These are phyloP conservation scores for Nitzschia sp. DNA, from an alignment of 108 stramenopile species.

Conservation along the genomic window DNA sequence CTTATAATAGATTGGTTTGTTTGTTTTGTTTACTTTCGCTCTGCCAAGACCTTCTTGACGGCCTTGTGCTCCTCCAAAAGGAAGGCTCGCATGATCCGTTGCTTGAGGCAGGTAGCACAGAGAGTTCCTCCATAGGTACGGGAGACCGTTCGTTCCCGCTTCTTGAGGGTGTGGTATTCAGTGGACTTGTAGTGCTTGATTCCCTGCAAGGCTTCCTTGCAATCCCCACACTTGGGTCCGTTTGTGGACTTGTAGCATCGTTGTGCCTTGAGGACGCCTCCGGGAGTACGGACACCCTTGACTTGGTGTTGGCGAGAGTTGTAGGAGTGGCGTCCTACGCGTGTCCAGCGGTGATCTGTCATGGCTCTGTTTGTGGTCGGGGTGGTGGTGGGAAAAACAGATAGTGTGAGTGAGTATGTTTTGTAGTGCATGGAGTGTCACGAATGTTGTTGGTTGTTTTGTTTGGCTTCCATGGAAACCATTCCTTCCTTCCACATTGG, in stretches of 20 bases:
- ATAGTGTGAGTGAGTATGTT: neutral
- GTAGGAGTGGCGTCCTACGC: conserved; percentile 94
- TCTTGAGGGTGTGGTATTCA: conserved; percentile 77
- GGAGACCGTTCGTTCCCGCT: conserved; percentile 96
- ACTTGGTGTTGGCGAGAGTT: conserved; percentile 85
- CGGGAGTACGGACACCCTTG: conserved; percentile 84
- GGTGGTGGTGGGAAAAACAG: neutral
- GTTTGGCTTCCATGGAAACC: no score
- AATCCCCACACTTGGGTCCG: conserved; percentile 94
- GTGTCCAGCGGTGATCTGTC: conserved; percentile 92
- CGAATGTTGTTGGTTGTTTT: no score
- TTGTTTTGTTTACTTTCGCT: conserved; percentile 50
- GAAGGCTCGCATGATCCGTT: conserved; percentile 97
- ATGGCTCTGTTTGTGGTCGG: conserved; percentile 43
- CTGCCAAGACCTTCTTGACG: conserved; percentile 97
- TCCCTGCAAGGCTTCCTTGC: conserved; percentile 81
- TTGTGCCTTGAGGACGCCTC: conserved; percentile 86
- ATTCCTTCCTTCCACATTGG: no score
- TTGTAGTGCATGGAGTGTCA: no score
- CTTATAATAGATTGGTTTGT: conserved; percentile 4
- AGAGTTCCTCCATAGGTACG: conserved; percentile 95
- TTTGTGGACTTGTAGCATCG: conserved; percentile 88
- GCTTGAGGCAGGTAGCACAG: conserved; percentile 89
- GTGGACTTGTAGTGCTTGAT: conserved; percentile 78
- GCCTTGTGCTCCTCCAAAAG: conserved; percentile 99